Evolutionary conservation across 257 asterid genomes (phyloP).

Genomic region (Petunia axillaris): DNA sequence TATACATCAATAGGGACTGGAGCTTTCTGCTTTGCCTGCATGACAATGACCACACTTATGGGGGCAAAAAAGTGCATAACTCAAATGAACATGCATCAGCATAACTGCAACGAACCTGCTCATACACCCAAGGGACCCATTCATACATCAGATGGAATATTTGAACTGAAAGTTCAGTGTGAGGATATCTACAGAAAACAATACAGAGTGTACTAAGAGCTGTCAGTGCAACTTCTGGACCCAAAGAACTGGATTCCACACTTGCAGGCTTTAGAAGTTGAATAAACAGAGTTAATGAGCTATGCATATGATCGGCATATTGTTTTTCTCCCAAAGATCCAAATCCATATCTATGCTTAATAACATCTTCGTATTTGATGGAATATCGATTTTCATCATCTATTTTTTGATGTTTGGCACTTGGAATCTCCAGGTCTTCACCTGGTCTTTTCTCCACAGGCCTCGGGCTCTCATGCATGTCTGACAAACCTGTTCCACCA

Average conservation of each 20-base stretch:
- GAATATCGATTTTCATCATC: constrained; percentile 38
- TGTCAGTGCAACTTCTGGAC: constrained; percentile 59
- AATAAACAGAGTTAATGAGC: constrained; percentile 58
- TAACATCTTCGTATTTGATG: constrained; percentile 38
- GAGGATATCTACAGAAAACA: constrained; percentile 68
- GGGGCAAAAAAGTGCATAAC: constrained; percentile 23
- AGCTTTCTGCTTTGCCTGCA: constrained; percentile 66
- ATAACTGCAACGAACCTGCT: constrained; percentile 58
- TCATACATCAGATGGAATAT: constrained; percentile 60
- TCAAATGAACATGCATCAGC: constrained; percentile 24
- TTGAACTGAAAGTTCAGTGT: constrained; percentile 49
- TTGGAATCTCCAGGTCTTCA: constrained; percentile 45
- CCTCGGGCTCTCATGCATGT: constrained; percentile 41
- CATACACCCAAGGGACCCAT: constrained; percentile 85
- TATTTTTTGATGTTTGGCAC: constrained; percentile 65
- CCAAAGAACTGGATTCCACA: constrained; percentile 46
- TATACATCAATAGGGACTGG: constrained; percentile 51
- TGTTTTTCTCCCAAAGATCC: constrained; percentile 52
- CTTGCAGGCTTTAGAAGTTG: constrained; percentile 73
- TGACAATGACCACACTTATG: constrained; percentile 26
- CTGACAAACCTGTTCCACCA: constrained; percentile 34
- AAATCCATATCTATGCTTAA: constrained; percentile 36
- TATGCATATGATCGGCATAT: constrained; percentile 60
- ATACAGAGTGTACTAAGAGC: constrained; percentile 80
- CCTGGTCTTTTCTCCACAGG: constrained; percentile 65